These are phyloP conservation scores for Sporothrix phasma DNA, from an alignment of 2,329 filamentous ascomycete genomes.

Conservation along the genomic window DNA sequence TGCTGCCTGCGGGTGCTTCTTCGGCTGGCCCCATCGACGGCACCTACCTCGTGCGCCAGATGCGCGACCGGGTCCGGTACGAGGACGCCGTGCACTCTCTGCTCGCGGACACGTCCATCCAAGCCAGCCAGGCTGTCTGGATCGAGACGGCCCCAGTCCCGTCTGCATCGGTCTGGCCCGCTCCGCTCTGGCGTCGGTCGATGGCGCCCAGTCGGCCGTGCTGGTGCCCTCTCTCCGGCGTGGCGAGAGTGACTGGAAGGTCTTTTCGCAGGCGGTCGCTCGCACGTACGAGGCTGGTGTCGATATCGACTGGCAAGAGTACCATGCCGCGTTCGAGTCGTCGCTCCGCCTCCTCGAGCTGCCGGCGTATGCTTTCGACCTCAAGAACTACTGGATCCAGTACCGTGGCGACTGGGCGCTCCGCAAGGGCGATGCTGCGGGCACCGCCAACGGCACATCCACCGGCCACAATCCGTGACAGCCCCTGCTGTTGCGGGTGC, in stretches of 20 bases:
- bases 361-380: conserved; percentile 61
- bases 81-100: conserved; percentile 57
- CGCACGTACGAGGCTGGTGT: conserved; percentile 37
- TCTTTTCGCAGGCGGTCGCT: conserved; percentile 32
- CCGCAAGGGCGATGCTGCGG: conserved; percentile 46
- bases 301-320: conserved; percentile 61
- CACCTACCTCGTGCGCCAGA: conserved; percentile 42
- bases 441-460: conserved; percentile 21
- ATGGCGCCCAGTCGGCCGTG: conserved; percentile 41
- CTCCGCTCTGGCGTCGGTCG: conserved; percentile 39
- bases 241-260: conserved; percentile 54
- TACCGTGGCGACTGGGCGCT: conserved; percentile 61
- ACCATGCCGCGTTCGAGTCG: conserved; percentile 41
- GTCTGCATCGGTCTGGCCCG: conserved; percentile 60
- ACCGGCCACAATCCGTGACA: conserved; percentile 20
- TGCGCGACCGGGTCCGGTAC: conserved; percentile 46
- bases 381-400: conserved; percentile 60
- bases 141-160: conserved; percentile 62
- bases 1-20: conserved; percentile 38
- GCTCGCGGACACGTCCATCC: conserved; percentile 39
- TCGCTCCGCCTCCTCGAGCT: conserved; percentile 45
- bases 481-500: not conserved
- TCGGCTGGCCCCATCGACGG: conserved; percentile 28
- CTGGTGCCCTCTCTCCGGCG: conserved; percentile 47
- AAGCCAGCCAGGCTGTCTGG: conserved; percentile 52